Conservation (phyloP, 1,139 yeast genomes). For the Trichomonascaceae sp. region DNA sequence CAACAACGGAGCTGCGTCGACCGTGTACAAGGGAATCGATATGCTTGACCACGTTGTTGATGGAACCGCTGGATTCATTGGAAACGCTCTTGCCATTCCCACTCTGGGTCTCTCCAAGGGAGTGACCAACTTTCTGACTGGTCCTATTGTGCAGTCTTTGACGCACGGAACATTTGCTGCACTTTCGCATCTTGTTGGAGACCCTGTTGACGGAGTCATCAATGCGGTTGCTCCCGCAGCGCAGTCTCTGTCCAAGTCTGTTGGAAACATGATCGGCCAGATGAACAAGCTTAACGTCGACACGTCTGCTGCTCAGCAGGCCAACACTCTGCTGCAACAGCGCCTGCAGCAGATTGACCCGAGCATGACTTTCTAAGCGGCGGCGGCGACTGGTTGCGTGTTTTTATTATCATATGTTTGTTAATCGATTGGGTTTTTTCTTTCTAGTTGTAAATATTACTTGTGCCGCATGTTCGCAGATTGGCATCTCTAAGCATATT, state of each 20-base stretch:
- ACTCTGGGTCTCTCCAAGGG: constrained; percentile 5
- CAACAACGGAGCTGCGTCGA: constrained; percentile 4
- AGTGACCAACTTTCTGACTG: constrained; percentile 7
- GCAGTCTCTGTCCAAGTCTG: not conserved
- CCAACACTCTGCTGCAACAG: not conserved
- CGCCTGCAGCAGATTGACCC: not conserved
- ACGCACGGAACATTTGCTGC: constrained; percentile 8
- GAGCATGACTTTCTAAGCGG: not conserved
- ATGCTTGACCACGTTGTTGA: constrained; percentile 6
- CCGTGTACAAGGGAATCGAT: constrained; percentile 5
- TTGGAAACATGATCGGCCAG: constrained; percentile 7
- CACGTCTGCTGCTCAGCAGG: constrained; percentile 4
- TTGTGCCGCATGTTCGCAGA: too few relatives aligned
- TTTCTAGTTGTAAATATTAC: too few relatives aligned
- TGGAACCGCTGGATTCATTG: constrained; percentile 4
- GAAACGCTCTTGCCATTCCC: constrained; percentile 3
- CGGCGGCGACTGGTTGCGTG: too few relatives aligned
- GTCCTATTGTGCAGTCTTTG: constrained; percentile 9
- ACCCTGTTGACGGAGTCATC: constrained; percentile 5
- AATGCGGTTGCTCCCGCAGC: constrained; percentile 3
- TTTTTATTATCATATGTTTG: too few relatives aligned
- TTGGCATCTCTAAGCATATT: too few relatives aligned
- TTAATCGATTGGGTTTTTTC: too few relatives aligned
- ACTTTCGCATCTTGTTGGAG: constrained; percentile 6
- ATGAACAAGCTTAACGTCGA: constrained; percentile 10